Percentiles rank a stretch among this genome's conserved stretches.
Conservation (phyloP, 129 eudicot species). For the Mikania micrantha region DNA sequence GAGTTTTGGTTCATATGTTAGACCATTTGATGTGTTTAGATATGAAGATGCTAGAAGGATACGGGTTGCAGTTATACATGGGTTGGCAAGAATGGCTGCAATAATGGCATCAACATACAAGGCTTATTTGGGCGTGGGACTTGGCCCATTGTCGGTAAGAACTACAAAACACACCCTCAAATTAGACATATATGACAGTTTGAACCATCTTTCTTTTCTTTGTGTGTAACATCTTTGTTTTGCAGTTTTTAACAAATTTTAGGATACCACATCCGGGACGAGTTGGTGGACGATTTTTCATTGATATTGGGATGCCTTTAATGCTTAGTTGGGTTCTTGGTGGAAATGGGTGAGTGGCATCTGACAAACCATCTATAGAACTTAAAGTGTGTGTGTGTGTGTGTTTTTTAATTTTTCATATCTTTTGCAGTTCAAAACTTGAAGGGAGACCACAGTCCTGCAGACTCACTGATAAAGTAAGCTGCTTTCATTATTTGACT, state of each 20-base stretch:
- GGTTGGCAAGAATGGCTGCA: constrained; percentile 98
- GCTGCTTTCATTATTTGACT: constrained; percentile 4
- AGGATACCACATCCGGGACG: constrained; percentile 98
- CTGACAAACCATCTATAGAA: background rate
- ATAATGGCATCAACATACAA: constrained; percentile 98
- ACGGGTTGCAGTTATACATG: constrained; percentile 90
- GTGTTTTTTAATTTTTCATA: background rate
- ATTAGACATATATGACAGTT: background rate
- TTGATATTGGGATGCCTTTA: constrained; percentile 82
- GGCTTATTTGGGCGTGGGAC: constrained; percentile 95
- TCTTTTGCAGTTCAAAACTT: constrained; percentile 65
- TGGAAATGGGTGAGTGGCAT: constrained; percentile 83
- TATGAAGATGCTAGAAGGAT: constrained; percentile 81
- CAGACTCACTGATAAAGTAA: constrained; percentile 87
- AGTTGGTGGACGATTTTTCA: constrained; percentile 88
- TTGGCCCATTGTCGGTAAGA: constrained; percentile 95
- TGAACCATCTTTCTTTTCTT: background rate
- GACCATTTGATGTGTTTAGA: constrained; percentile 24
- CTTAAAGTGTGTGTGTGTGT: no score
- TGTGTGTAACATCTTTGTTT: background rate
- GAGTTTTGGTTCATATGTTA: constrained; percentile 4
- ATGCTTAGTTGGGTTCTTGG: constrained; percentile 98
- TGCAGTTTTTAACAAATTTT: constrained; percentile 85
- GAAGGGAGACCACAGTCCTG: constrained; percentile 83
- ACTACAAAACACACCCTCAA: background rate